These are phyloP conservation scores for Hamamelis virginiana DNA, from an alignment of 164 flowering plant genomes.

Conservation along the genomic window DNA sequence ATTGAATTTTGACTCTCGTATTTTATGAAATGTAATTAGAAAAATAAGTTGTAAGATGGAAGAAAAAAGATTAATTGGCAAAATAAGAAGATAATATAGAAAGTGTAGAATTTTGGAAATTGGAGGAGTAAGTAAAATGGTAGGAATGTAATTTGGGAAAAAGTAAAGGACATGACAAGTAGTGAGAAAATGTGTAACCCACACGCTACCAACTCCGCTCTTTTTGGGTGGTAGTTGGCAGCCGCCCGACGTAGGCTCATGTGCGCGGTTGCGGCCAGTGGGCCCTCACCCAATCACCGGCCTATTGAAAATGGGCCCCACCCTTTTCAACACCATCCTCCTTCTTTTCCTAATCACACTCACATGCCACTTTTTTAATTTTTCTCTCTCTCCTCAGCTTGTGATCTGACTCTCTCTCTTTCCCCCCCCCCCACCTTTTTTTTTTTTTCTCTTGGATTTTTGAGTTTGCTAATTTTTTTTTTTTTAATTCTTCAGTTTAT, in stretches of 20 bases:
- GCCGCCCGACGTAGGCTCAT: constrained; percentile 38
- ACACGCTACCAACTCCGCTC: constrained; percentile 42
- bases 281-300: constrained; percentile 18
- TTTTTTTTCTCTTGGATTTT: neutral
- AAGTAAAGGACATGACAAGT: neutral
- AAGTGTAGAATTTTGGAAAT: no score
- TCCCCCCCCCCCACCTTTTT: neutral
- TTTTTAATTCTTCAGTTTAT: no score
- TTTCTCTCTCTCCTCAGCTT: no score
- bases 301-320: neutral
- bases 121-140: no score
- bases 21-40: no score
- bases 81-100: neutral
- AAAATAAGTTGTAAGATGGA: neutral
- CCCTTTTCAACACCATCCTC: neutral
- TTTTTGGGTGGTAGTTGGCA: constrained; percentile 43
- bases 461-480: no score
- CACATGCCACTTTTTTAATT: no score
- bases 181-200: neutral
- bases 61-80: neutral
- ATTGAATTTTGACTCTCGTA: no score
- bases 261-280: constrained; percentile 38
- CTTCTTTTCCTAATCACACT: no score
- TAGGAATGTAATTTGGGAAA: no score
- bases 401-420: no score